Conservation (phyloP, 495 filamentous ascomycete species). For the Daldinia loculata region DNA sequence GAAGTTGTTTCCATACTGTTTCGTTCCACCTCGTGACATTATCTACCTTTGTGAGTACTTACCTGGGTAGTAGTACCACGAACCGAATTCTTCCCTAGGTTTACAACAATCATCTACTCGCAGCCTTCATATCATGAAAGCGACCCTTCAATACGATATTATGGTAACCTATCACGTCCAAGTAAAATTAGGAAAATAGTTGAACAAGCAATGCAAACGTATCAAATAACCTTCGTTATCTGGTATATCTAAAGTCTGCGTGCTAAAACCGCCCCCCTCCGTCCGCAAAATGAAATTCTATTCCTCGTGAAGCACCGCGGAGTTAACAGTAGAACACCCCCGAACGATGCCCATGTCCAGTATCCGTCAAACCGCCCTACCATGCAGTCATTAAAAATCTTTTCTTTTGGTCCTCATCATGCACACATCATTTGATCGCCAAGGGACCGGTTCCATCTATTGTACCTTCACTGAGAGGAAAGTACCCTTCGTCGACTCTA, state of each 20-base stretch:
- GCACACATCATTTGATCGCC: not conserved
- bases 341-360: slow-evolving; percentile 33
- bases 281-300: slow-evolving; percentile 30
- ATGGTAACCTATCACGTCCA: not conserved
- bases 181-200: not conserved
- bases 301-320: slow-evolving; percentile 29
- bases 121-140: too few species aligned
- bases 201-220: not conserved
- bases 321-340: slow-evolving; percentile 19
- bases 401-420: slow-evolving; percentile 27
- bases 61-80: too few species aligned
- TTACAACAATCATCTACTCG: too few species aligned
- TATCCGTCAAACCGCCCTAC: slow-evolving; percentile 29
- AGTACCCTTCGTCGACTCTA: slow-evolving; percentile 28
- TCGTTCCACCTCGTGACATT: too few species aligned
- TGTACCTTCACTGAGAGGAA: slow-evolving; percentile 7
- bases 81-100: too few species aligned
- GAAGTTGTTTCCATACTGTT: too few species aligned
- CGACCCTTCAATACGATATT: too few species aligned
- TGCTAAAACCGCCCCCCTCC: slow-evolving; percentile 12
- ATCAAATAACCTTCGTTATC: slow-evolving; percentile 27
- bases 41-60: too few species aligned
- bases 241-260: slow-evolving; percentile 38
- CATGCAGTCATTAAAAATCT: slow-evolving; percentile 33
- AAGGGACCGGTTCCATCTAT: not conserved